Evolutionary conservation across 148 eudicot genomes (phyloP), one percentile per base, ranked within the genome.

Genomic region (Camellia sinensis): DNA sequence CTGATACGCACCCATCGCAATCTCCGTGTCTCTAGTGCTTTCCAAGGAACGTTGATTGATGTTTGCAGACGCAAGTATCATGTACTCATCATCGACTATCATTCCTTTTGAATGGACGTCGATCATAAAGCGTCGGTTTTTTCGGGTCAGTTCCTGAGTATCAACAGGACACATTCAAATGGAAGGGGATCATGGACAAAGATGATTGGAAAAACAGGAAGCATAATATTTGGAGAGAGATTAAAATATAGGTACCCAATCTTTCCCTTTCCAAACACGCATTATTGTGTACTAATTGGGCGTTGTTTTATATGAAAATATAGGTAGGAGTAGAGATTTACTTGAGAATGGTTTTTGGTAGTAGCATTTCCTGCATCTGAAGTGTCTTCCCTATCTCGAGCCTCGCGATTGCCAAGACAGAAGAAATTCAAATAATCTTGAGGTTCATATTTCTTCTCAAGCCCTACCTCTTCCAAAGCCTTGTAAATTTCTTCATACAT

Each of bases 31-130:
- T 78, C 98, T 83, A 52, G 93, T 89, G 67, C 98, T 97, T 74
- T 88, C 98, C 80, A 95, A 82, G 40, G 98, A 95, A 40, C 97
- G 93, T 76, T 95, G 98, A 81, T 95, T 95, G 83, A 95, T 93
- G 83, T 95, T 93, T 74, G 98, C 97, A 9, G 98, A 95, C 13
- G 97, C 98, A 54, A 94, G 12, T 81, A 94, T 85, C 67, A 94
- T 88, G 67, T 89, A 94, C 80, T 94, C 98, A 57, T 95, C 98
- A 40, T 93, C 98, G 44, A 91, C 93, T 82, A 95, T 90, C 98
- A 95, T 95, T 70, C 98, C 98, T 85, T 94, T 94, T 4, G 98
- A 94, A 84, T 94, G 97, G 21, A 94, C 98, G 78, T 94, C 88
- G 22, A 94, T 91, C 98, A 95, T 95, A 81, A 95, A 95, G 10